Percentiles rank a stretch among this genome's conserved stretches.
Conservation (phyloP, 2,329 filamentous ascomycete species). For the Exophiala spinifera region DNA sequence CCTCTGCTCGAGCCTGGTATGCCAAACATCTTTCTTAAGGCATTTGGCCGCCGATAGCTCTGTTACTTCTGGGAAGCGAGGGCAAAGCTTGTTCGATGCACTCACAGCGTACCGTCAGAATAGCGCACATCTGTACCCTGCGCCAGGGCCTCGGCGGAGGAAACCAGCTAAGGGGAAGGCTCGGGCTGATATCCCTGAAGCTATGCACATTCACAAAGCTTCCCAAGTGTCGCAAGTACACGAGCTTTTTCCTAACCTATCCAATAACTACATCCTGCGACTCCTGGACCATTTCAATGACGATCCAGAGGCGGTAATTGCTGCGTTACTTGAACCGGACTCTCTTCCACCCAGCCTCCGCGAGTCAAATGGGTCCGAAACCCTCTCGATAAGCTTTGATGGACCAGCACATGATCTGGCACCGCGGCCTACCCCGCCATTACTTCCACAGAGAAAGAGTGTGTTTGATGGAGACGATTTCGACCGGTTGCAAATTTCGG, state of each 20-base stretch:
- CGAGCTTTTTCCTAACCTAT: slow-evolving; percentile 85
- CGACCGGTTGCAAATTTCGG: slow-evolving; percentile 65
- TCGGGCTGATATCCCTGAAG: slow-evolving; percentile 38
- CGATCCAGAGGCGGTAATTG: slow-evolving; percentile 73
- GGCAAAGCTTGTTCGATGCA: slow-evolving; percentile 39
- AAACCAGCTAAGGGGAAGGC: slow-evolving; percentile 42
- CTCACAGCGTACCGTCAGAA: slow-evolving; percentile 40
- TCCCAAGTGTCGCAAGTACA: slow-evolving; percentile 86
- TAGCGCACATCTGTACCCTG: slow-evolving; percentile 39
- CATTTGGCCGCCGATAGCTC: slow-evolving; percentile 39
- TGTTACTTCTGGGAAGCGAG: slow-evolving; percentile 39
- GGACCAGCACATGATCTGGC: slow-evolving; percentile 46
- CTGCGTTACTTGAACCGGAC: slow-evolving; percentile 71
- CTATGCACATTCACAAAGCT: slow-evolving; percentile 74
- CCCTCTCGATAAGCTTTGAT: slow-evolving; percentile 15
- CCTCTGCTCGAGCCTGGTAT: slow-evolving; percentile 77
- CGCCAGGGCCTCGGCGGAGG: slow-evolving; percentile 40
- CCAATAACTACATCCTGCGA: slow-evolving; percentile 74
- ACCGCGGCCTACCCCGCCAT: slow-evolving; percentile 41
- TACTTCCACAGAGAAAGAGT: slow-evolving; percentile 62
- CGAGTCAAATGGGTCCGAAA: slow-evolving; percentile 23
- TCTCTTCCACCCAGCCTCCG: slow-evolving; percentile 68
- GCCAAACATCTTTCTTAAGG: slow-evolving; percentile 68
- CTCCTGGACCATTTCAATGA: slow-evolving; percentile 77
- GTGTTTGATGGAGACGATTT: slow-evolving; percentile 79